Base-by-base conservation (phyloP, 2,329 filamentous ascomycete genomes). In the Sclerotinia glacialis region DNA sequence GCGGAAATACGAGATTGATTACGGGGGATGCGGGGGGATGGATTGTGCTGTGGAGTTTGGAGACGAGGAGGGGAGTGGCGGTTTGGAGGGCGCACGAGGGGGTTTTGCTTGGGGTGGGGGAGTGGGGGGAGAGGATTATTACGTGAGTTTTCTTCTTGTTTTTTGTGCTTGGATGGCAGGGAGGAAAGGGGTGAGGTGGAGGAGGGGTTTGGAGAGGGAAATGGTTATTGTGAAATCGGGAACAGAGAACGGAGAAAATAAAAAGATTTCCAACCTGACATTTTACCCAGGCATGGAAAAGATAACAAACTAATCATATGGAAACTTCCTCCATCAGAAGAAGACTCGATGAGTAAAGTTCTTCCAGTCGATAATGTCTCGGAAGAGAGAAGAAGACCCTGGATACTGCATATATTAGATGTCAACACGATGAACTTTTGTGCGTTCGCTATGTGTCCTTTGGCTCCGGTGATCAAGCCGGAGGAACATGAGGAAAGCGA, bases 391-490 rank as follows among this genome's bases (percentile, higher is more conserved):
- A 85, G 83, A 23, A 83, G 88, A 73, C 95, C 95, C 40, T 96
- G 92, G 92, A 80, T 97, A n/a, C 78, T 97, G 28, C 86, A 97
- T 77, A 85, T 91, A 5, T 80, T 99, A 6, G 83, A 90, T 6
- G 92, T 98, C 53, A 97, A 97, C 75, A 92, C 94, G 1, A 85
- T 98, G 80, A 99, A 98, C 76, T 99, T 98, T 76, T 99, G 95
- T 76, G 85, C 90, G 1, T 97, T 97, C 76, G 83, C 89, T 23
- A 26, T 58, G 18, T 65, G 54, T 52, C 1, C 44, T 26, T 12
- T 60, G 8, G 2, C 18, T 37, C 1, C 21, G 14, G 42, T 21
- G 12, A 18, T 23, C 4, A 23, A 37, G 0, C 11, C n/a, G 8
- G 5, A 12, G 28, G 37, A 18, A 16, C 18, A 21, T 14, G 6